Evolutionary conservation across 1,284 basidiomycete species (phyloP), one percentile per base, ranked within the genome.

Genomic region (Athelia psychrophila): DNA sequence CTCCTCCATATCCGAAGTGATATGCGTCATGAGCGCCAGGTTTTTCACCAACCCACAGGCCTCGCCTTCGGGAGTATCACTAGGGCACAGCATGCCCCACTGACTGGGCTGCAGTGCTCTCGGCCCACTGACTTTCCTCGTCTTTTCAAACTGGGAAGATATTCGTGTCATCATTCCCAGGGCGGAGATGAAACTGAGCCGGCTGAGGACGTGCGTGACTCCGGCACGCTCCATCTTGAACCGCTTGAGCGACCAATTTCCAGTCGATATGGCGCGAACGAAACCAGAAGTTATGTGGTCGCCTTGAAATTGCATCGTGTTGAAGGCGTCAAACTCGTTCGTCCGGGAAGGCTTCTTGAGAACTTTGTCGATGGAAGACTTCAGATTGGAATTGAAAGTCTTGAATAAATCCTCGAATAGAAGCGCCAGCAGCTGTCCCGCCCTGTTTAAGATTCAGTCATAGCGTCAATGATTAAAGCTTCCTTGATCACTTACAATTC

Each of bases 101-200:
- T 99, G 97, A 77, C 89, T 93, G 10, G 97, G 95, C 68, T 99
- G 97, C 56, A 99, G 74, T 13, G 97, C 96, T 66, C 97, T 86
- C 23, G 97, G 97, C 47, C 98, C 98, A 56, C 93, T 97, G 52
- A 99, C 98, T 69, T 99, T 99, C 51, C 97, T 79, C 15, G 98
- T 99, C 81, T 99, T 99, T 71, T 99, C 97, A 66, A 99, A 99
- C 72, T 99, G 97, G 23, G 93, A 96, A 18, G 92, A 91, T 58
- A 99, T 99, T 45, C 97, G 88, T 9, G 97, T 99, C 98, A 99
- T 99, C 97, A 99, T 99, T 32, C 98, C 97, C 19, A 99, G 79
- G 1, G 97, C 98, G 51, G 95, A 93, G 66, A 99, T 98, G 79
- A 95, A 99, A 60, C 88, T 92, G 46, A 99, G 75, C 25, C 98